phyloP scores from a whole-genome alignment of 2,329 filamentous ascomycete genomes.

The Pseudogymnoascus sp. region DNA sequence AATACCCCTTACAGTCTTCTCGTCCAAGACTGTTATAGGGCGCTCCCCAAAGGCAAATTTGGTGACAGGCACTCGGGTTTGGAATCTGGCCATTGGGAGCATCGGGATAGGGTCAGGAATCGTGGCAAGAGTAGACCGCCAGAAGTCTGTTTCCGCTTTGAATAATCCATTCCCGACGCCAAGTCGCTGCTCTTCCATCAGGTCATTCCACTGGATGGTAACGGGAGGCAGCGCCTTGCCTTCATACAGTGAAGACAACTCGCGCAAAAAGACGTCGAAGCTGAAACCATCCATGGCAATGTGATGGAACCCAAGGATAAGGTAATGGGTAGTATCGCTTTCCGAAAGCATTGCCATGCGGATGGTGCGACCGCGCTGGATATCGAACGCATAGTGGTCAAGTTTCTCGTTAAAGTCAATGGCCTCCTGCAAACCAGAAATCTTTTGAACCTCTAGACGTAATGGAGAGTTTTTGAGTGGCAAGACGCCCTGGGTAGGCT shows the following conservation, averaged over 20 bases:
- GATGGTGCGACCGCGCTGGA: slow-evolving; percentile 32
- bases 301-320: slow-evolving; percentile 21
- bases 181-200: neutral
- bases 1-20: slow-evolving; percentile 15
- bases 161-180: neutral
- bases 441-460: neutral
- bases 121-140: neutral
- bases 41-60: too few relatives aligned
- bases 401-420: slow-evolving; percentile 16
- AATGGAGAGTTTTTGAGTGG: neutral
- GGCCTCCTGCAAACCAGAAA: neutral
- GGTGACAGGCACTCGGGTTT: neutral
- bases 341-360: slow-evolving; percentile 31
- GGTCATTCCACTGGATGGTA: neutral
- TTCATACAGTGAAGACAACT: slow-evolving; percentile 20
- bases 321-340: slow-evolving; percentile 13
- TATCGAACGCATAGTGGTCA: slow-evolving; percentile 30
- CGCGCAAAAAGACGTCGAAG: slow-evolving; percentile 19
- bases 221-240: neutral
- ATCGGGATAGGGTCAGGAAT: neutral
- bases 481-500: neutral
- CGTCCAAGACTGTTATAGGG: neutral
- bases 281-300: slow-evolving; percentile 24
- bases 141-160: neutral
- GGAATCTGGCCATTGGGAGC: neutral